Percentiles rank a stretch among this genome's conserved stretches.
Conservation (phyloP, 495 filamentous ascomycete species). For the Aspergillus ostianus region DNA sequence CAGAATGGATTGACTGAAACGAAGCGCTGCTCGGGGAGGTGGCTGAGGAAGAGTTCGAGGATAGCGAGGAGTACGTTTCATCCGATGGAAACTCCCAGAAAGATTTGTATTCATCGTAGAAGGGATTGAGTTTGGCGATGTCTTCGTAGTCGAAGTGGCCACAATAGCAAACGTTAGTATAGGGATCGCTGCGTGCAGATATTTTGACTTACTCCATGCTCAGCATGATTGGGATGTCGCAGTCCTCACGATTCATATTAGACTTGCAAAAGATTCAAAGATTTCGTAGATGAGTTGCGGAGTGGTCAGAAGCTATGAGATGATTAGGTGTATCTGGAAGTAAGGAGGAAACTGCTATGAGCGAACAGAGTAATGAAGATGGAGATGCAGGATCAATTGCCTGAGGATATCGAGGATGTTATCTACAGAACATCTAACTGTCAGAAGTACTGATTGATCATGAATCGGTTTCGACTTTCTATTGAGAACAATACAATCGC, state of each 20-base stretch:
- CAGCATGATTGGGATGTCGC: slow-evolving; percentile 13
- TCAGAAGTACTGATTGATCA: too few relatives aligned
- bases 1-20: slow-evolving; percentile 7
- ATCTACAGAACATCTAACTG: background rate
- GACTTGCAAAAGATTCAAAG: background rate
- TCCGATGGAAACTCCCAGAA: slow-evolving; percentile 19
- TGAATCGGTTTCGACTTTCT: background rate
- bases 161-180: slow-evolving; percentile 13
- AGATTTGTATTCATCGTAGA: slow-evolving; percentile 23
- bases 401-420: background rate
- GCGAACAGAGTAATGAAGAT: background rate
- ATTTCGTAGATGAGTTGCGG: background rate
- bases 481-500: background rate
- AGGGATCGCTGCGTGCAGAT: background rate
- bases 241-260: background rate
- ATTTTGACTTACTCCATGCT: slow-evolving; percentile 15
- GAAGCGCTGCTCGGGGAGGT: slow-evolving; percentile 12
- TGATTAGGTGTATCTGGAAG: background rate
- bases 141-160: slow-evolving; percentile 28
- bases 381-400: background rate
- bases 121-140: slow-evolving; percentile 34
- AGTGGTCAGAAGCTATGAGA: too few relatives aligned
- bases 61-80: slow-evolving; percentile 1
- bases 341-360: background rate
- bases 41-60: slow-evolving; percentile 10